Evolutionary conservation across 2,329 filamentous ascomycete species (phyloP), one percentile per base, ranked within the genome.

Genomic region (Xylaria sp.): DNA sequence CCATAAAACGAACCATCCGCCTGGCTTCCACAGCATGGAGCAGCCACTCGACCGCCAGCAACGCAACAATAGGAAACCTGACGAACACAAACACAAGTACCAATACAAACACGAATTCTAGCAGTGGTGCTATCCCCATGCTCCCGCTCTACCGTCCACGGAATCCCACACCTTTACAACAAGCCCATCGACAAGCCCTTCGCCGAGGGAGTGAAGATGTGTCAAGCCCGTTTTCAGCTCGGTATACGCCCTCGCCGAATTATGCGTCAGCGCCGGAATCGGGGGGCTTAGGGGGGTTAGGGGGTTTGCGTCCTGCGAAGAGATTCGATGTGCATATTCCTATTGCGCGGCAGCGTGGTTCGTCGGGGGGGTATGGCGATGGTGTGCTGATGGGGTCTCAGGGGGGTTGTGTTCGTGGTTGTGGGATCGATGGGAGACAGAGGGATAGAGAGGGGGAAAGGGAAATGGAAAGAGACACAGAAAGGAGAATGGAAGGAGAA

Each of bases 1-100:
- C 70, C 10, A 54, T 74, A 18, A 54, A 54, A 4, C 28, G 44
- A 32, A 65, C 72, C 3, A 28, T 73, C 9, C 66, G 71, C 7
- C 32, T 70, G 13, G 65, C 69, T 18, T 69, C 34, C 1, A 46
- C 67, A 12, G 48, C 66, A 1, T 59, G 59, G 5, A 61, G 66
- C 25, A 58, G 62, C 32, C 34, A 52, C 18, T 15, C 18, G 10
- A n/a, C 52, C 6, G 57, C n/a, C n/a, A n/a, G n/a, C n/a, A n/a
- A n/a, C n/a, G n/a, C 23, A n/a, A 54, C 66, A 12, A 62, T 56
- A 1, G 48, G 69, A 1, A 48, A 57, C 18, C n/a, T 25, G n/a
- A 58, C 59, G 12, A 32, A 50, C 2, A 15, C 28, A 8, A 37
- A 37, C 2, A 37, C 34, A 3, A 28, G 28, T 28, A 28, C 28